Evolutionary conservation across 805 yeast species (phyloP), one percentile per base, ranked within the genome.

Genomic region (Starmerella apicola): DNA sequence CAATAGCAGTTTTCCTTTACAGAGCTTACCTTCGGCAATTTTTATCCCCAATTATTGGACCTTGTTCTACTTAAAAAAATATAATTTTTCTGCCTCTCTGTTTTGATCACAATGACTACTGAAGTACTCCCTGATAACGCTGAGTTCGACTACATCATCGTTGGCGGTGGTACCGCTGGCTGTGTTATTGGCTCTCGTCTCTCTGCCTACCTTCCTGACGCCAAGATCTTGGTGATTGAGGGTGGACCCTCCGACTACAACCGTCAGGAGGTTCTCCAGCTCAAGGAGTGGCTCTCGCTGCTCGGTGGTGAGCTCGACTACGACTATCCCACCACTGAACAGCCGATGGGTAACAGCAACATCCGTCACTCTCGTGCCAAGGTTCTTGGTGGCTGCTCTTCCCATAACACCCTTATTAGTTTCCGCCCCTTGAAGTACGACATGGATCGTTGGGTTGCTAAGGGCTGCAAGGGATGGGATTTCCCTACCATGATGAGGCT

Each of bases 91-190:
- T n/a, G n/a, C n/a, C n/a, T n/a, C n/a, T n/a, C n/a, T n/a, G 22
- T 30, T 16, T 13, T 10, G 8, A 15, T 17, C 33, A 6, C 7
- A 27, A 38, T 32, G 37, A 34, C 36, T 16, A 35, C 45, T 20
- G 32, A 42, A 16, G 22, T 19, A 3, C 34, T 39, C n/a, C 39
- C 45, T 17, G 22, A 33, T 12, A 22, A 24, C 16, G 17, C 33
- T 15, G 43, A 24, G 30, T 42, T 38, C 39, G 52, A 56, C 48
- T 48, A 52, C 40, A 35, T 56, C 43, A 45, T 55, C 45, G 49
- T 57, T 33, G 51, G 59, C 27, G 54, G 60, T 26, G 56, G 61
- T 39, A 57, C 61, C 31, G 60, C 61, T 19, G 61, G 61, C 32
- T 55, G 56, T 40, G 56, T 51, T 26, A 54, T 57, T 17, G 61